Evolutionary conservation across 2,329 filamentous ascomycete genomes (phyloP), one percentile per base, ranked within the genome.

Genomic region (Pyrenophora graminea): DNA sequence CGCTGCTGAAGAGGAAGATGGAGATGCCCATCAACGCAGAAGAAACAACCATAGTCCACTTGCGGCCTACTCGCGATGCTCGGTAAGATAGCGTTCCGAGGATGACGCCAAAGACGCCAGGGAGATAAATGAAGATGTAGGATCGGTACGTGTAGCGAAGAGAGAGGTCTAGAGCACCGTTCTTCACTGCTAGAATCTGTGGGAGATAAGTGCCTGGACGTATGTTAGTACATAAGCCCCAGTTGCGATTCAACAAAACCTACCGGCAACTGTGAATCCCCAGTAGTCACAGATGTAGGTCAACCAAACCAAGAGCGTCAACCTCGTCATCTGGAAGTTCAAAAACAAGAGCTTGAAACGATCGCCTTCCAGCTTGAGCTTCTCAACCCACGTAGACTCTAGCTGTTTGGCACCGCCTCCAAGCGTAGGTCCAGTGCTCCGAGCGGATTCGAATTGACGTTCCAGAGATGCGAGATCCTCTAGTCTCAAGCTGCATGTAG

Each of bases 51-150:
- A 79, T 77, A 8, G 76, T 76, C 64, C 69, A 76, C 61, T 79
- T 78, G 33, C 75, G 73, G 25, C 76, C 76, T n/a, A 78, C 41
- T n/a, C 55, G 52, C 1, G 76, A 59, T 39, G 77, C 73, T 61
- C 74, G 62, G 70, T 81, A 82, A 69, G 79, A 74, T 1, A 71
- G 58, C 0, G 77, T 72, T 1, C 79, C 80, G 2, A 82, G 62
- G 0, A 82, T 65, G 1, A 82, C 81, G 18, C 79, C 81, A 0
- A 81, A 51, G 7, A 80, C 77, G 2, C 81, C 80, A 0, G 80
- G 80, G 0, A 77, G 71, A 64, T 82, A 82, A 2, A 81, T 82
- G 59, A 79, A 80, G 30, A 83, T 76, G 63, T 82, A 83, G 3
- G 74, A 77, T 15, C 78, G 76, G 56, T 83, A 83, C 0, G 80